Evolutionary conservation across 352 stramenopile species (phyloP).

Genomic region (Pythium rishiriense): DNA sequence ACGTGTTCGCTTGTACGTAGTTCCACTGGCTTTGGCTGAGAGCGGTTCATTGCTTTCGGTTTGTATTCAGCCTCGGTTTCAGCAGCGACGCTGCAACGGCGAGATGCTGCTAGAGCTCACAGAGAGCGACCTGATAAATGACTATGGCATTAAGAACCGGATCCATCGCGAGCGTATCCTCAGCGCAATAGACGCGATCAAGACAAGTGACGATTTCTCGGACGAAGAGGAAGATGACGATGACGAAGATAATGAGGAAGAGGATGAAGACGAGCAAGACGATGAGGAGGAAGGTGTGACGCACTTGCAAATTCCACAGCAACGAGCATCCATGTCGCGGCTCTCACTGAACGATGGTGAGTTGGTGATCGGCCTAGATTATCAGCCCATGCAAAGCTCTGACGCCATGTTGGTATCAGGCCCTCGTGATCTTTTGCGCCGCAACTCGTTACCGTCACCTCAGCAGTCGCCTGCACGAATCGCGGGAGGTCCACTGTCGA

Average conservation of each 20-base stretch:
- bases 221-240: conserved; percentile 62
- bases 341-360: conserved; percentile 28
- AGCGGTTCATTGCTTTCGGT: neutral
- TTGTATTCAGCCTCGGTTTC: conserved; percentile 52
- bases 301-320: conserved; percentile 20
- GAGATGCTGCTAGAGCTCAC: conserved; percentile 72
- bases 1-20: conserved; percentile 12
- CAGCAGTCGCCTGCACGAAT: conserved; percentile 21
- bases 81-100: conserved; percentile 63
- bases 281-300: conserved; percentile 20
- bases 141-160: conserved; percentile 69
- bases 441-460: conserved; percentile 43
- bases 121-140: conserved; percentile 76
- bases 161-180: conserved; percentile 70
- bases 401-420: conserved; percentile 6
- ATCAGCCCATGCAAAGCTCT: too few relatives aligned
- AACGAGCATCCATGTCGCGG: conserved; percentile 20
- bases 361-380: neutral
- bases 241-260: conserved; percentile 39
- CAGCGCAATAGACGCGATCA: conserved; percentile 75
- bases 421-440: conserved; percentile 44
- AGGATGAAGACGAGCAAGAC: conserved; percentile 38
- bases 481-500: conserved; percentile 3
- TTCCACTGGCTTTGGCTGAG: neutral
- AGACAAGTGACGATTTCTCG: conserved; percentile 65